Base-by-base conservation (phyloP, 2,329 filamentous ascomycete species). In the Exophiala xenobiotica region DNA sequence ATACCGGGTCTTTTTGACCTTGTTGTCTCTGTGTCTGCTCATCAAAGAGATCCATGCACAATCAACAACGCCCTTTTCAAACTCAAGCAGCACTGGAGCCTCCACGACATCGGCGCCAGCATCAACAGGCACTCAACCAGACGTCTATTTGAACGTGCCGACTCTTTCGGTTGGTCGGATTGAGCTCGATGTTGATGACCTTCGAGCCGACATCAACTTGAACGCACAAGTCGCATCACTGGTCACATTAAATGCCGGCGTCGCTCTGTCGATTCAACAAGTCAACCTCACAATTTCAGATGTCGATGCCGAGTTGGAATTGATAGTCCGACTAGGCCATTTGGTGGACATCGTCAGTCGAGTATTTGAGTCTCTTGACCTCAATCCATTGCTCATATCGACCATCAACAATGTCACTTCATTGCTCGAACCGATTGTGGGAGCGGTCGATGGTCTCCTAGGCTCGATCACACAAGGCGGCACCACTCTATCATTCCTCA, bases 231-330 rank as follows among this genome's bases (percentile, higher is more conserved):
- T 85, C n/a, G 80, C 81, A 11, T 75, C 73, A 35, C 72, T 85
- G 1, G 81, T 85, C 3, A 66, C 65, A 9, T 65, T 78, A 59
- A 78, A 78, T 55, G 76, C 76, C 0, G 75, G 76, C 49, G 74
- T 78, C 5, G 65, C 69, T 20, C 67, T 78, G 12, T 68, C 67
- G 0, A 68, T 78, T 11, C 63, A 74, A 52, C 73, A 76, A 59
- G 70, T 85, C 62, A 83, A 83, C 66, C 75, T 85, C 61, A 83
- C 80, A 14, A 84, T 85, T 51, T 70, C 75, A 9, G 80, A 83
- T 57, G 79, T 85, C 4, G 71, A 79, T 20, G 81, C 79, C 1
- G 67, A 83, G 56, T 70, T 83, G 16, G 79, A 84, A 53, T 71
- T 85, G 5, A 73, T 82, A 47, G 78, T 83, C 31, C 75, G 81